Percentiles rank a stretch among this genome's conserved stretches.
phyloP scores from a whole-genome alignment of 129 eudicot species.

The Smallanthus sonchifolius region DNA sequence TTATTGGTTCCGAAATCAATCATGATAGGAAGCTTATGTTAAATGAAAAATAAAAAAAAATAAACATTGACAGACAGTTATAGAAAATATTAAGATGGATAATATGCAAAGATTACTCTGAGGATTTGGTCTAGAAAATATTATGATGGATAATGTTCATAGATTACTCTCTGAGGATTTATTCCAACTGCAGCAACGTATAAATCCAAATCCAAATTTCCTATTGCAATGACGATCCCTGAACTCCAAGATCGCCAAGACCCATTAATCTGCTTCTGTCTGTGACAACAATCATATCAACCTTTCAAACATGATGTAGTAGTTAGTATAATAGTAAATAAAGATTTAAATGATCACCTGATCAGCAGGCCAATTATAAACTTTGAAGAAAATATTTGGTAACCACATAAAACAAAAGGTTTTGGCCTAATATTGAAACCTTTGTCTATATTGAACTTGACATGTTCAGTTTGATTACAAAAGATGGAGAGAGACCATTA shows the following conservation, averaged over 20 bases:
- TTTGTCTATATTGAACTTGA: no score
- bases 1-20: slow-evolving; percentile 96
- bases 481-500: no score
- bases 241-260: slow-evolving; percentile 96
- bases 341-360: slow-evolving; percentile 37
- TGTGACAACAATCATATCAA: slow-evolving; percentile 97
- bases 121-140: no score
- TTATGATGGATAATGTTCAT: slow-evolving; percentile 19
- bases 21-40: slow-evolving; percentile 92
- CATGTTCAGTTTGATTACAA: no score
- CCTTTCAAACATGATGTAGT: slow-evolving; percentile 39
- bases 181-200: slow-evolving; percentile 99
- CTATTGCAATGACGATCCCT: slow-evolving; percentile 95
- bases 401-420: no score
- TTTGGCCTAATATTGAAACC: no score
- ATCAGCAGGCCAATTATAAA: slow-evolving; percentile 98
- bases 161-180: slow-evolving; percentile 87
- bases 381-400: no score
- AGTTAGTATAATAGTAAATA: not conserved
- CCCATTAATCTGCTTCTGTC: slow-evolving; percentile 96
- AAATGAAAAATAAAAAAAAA: not conserved
- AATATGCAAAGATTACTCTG: no score
- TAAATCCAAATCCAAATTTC: slow-evolving; percentile 89
- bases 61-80: not conserved
- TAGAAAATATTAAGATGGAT: no score